Base-by-base conservation (phyloP, 2,329 filamentous ascomycete genomes). In the Acarospora socialis region DNA sequence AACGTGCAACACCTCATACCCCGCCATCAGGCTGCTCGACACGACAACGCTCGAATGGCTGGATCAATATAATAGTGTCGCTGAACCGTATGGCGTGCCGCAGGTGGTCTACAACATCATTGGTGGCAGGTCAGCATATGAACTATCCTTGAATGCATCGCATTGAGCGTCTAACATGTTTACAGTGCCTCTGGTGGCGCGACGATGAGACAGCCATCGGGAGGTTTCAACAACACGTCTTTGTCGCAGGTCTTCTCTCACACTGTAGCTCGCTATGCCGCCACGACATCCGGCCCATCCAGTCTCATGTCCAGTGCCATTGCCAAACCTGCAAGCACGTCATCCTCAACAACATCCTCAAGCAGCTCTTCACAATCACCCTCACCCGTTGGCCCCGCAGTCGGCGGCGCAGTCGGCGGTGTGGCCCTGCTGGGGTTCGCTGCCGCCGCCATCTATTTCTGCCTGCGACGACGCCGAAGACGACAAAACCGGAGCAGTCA, bases 11-110 rank as follows among this genome's bases (percentile, higher is more conserved):
- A 7, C 8, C 23, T 14, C 7, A 5, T 16, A 33, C 21, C n/a
- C 30, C 4, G 23, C 18, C 3, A 33, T 36, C n/a, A 12, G 24
- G n/a, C 13, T 28, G 8, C 34, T 36, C 4, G 34, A 36, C 15
- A 32, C 29, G 9, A 33, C 30, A 4, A 36, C 30, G 4, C 33
- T 36, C 7, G 13, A 33, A 20, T 36, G 34, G 34, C 30, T 32
- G 18, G 18, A 22, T 3, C 1, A 23, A 8, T 33, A 47, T 32
- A 34, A 49, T 38, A 40, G 37, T 10, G 33, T 41, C 12, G 44
- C 44, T n/a, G 24, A 33, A 2, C 30, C 35, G 9, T 55, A 54
- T 32, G 30, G 37, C n/a, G 48, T 56, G 3, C 45, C 47, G 4
- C 27, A 34, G 2, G n/a, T 23, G 2, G 34, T 55, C 7, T 38